phyloP scores from a whole-genome alignment of 2,329 filamentous ascomycete species.

The Cladosporium sp. region DNA sequence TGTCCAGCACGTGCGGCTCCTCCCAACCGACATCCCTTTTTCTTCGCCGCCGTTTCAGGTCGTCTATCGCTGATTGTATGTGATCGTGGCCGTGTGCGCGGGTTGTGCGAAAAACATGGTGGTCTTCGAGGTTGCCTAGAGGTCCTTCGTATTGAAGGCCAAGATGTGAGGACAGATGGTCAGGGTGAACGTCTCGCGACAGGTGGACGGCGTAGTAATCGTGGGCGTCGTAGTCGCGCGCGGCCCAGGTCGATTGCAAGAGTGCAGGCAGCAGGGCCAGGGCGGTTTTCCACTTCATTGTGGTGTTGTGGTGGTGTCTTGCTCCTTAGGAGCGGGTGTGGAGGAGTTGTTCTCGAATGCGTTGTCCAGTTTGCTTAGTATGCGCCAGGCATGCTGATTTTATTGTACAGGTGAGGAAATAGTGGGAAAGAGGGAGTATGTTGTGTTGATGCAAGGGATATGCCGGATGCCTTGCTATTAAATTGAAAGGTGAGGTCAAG shows the following conservation, averaged over 20 bases:
- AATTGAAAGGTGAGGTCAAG: too few species aligned
- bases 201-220: constrained; percentile 95
- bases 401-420: background rate
- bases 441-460: background rate
- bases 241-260: background rate
- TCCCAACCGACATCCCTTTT: constrained; percentile 53
- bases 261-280: constrained; percentile 6
- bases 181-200: constrained; percentile 60
- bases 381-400: constrained; percentile 11
- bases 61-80: constrained; percentile 45
- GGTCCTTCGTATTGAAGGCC: constrained; percentile 77
- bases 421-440: background rate
- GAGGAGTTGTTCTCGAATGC: background rate
- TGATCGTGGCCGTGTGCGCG: constrained; percentile 51
- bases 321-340: background rate
- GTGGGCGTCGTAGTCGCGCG: constrained; percentile 60
- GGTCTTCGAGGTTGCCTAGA: constrained; percentile 71
- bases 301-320: background rate
- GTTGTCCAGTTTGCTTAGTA: constrained; percentile 4
- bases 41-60: constrained; percentile 55
- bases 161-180: constrained; percentile 65
- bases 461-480: too few species aligned
- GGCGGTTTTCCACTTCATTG: constrained; percentile 13
- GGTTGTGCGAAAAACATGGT: constrained; percentile 75
- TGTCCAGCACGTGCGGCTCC: constrained; percentile 59